A percentile compares a stretch with the other conserved stretches of the same genome.
phyloP scores from a whole-genome alignment of 257 asterid species.

The Jacaranda copaia region DNA sequence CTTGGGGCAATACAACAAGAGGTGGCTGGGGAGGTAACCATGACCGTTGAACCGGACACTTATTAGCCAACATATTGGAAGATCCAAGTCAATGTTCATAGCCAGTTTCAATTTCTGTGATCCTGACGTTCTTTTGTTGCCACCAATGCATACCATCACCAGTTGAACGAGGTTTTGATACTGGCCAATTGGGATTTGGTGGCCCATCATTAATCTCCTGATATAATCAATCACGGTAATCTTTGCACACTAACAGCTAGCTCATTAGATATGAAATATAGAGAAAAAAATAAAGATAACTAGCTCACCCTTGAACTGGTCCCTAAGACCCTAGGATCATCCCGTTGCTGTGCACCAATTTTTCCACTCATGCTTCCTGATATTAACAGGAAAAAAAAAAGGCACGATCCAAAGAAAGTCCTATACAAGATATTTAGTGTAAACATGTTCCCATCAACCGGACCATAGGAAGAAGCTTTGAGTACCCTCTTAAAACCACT shows the following conservation, averaged over 20 bases:
- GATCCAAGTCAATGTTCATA: conserved; percentile 53
- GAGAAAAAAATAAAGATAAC: conserved; percentile 41
- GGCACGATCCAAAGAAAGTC: conserved; percentile 3
- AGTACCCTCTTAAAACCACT: neutral
- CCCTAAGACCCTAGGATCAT: conserved; percentile 47
- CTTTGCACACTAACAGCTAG: conserved; percentile 58
- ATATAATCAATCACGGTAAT: conserved; percentile 32
- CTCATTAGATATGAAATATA: conserved; percentile 34
- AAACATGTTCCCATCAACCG: neutral
- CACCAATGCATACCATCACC: conserved; percentile 61
- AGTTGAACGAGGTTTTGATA: conserved; percentile 71
- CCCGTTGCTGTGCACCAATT: conserved; percentile 48
- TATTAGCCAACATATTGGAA: conserved; percentile 36
- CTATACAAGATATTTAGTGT: conserved; percentile 27
- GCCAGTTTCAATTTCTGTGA: conserved; percentile 66
- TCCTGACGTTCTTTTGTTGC: conserved; percentile 64
- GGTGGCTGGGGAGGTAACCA: conserved; percentile 99
- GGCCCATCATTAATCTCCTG: conserved; percentile 96
- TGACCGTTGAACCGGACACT: conserved; percentile 62
- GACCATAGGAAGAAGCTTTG: conserved; percentile 12
- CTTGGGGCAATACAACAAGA: conserved; percentile 89
- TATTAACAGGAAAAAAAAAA: conserved; percentile 33
- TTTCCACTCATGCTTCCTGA: conserved; percentile 66
- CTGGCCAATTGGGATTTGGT: conserved; percentile 88
- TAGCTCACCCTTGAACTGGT: conserved; percentile 68